Evolutionary conservation across 345 rosid species (phyloP).

Genomic region (Aethionema arabicum): DNA sequence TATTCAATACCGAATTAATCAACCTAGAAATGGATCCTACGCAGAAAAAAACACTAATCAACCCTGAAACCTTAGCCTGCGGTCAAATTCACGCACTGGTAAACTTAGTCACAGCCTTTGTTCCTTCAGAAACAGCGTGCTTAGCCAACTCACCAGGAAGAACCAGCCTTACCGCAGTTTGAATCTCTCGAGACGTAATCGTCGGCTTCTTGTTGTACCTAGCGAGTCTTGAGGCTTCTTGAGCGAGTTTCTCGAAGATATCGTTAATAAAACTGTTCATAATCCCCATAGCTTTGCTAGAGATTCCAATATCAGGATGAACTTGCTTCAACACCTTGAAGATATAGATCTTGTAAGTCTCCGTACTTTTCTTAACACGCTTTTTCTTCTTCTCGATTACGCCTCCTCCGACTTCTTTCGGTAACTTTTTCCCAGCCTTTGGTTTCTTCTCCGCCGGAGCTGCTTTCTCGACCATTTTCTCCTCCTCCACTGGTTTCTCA

Average conservation of each 20-base stretch:
- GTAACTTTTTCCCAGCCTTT: conserved; percentile 76
- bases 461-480: conserved; percentile 59
- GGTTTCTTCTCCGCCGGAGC: conserved; percentile 79
- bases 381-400: conserved; percentile 71
- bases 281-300: conserved; percentile 72
- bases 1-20: neutral
- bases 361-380: conserved; percentile 55
- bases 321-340: conserved; percentile 65
- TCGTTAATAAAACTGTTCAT: conserved; percentile 76
- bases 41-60: neutral
- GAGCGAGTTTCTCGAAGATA: conserved; percentile 70
- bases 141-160: conserved; percentile 74
- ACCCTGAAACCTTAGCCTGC: neutral
- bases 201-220: conserved; percentile 84
- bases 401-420: conserved; percentile 58
- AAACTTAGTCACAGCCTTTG: conserved; percentile 76
- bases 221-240: conserved; percentile 68
- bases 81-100: conserved; percentile 51
- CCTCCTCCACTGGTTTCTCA: conserved; percentile 58
- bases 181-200: conserved; percentile 71
- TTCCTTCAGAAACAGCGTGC: conserved; percentile 81
- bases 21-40: neutral
- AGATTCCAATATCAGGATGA: conserved; percentile 58
- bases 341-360: conserved; percentile 86
- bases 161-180: conserved; percentile 72